Base-by-base conservation (phyloP, 2,329 filamentous ascomycete species). In the Zymoseptoria brevis region DNA sequence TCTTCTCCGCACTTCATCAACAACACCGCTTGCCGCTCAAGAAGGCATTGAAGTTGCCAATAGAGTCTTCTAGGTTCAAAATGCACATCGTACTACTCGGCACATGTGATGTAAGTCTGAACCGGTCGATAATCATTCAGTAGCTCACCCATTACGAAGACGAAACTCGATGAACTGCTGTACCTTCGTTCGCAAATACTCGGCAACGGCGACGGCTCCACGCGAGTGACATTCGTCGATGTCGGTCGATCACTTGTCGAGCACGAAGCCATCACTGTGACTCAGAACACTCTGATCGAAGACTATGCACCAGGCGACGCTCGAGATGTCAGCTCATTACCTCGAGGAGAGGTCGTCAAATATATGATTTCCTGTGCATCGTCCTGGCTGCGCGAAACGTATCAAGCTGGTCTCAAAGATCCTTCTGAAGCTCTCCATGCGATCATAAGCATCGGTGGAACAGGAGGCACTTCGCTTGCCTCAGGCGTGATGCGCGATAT, bases 391-490 rank as follows among this genome's bases (percentile, higher is more conserved):
- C 55, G 59, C 13, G 58, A 68, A 54, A 58, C 68, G 19, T 68
- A 66, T 30, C 48, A 65, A 49, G 9, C 26, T 7, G 67, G 67
- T 9, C 58, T 66, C 19, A 29, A 63, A 13, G 60, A 67, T 19
- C 54, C 60, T 6, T 22, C 30, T 4, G 45, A 62, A 60, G 66
- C 67, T 11, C 60, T 72, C 1, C 70, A 73, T 60, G 86, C 78
- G 1, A 77, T 86, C 13, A 72, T 88, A 11, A 79, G 78, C 0
- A 79, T 84, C 0, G 87, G 84, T 7, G 87, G 87, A 0, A 86
- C 83, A 0, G 80, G 83, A 21, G 65, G 84, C 0, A 88, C 86
- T 0, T 80, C 81, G 2, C 76, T 89, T 9, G 80, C 81, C 0
- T 78, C 85, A 0, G 74, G 79, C 0, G 79, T 84, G 0, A 88